Evolutionary conservation across 768 basidiomycete genomes (phyloP), one percentile per base, ranked within the genome.

Genomic region (Solioccasus polychromus): DNA sequence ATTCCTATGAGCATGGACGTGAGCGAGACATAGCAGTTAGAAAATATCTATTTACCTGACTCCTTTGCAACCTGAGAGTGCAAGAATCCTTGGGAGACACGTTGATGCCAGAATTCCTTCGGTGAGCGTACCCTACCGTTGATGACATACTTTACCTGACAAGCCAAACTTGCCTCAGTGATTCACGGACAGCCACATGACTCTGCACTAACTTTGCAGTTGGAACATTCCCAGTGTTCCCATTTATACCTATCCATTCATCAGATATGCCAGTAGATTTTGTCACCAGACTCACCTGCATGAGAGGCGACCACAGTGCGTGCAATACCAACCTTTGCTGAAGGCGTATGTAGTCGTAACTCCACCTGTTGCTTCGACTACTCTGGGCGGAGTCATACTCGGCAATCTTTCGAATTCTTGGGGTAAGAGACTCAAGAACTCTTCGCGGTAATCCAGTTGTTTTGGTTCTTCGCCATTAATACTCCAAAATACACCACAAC

Each of bases 311-410:
- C 89, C 88, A 55, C 89, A 92, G 8, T 60, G 47, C 15, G 44
- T 50, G 59, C 89, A 92, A 58, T 87, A 83, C 70, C 80, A 81
- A 1, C 88, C 88, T 54, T 77, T 77, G 14, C 74, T 79, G 52
- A 76, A 83, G 5, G 71, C 68, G 49, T 77, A 78, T 3, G 71
- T 69, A 4, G 82, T 85, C 9, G 72, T 73, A 25, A 78, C 62
- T 2, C 68, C 71, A 35, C 66, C 49, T 11, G 50, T 40, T 8
- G 60, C 37, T 35, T 55, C 42, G 10, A 59, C 48, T 5, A 63
- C 62, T 5, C 66, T 73, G 10, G 56, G 39, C 4, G 78, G 77
- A 23, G 48, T 56, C 18, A 83, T 54, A 42, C 71, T 64, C 36
- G 66, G 67, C 39, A 76, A 63, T 5, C 57, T 62, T 32, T 29